Percentiles rank a stretch among this genome's conserved stretches.
Evolutionary conservation across 176 grass and related monocot species (phyloP).

Genomic region (Miscanthus lutarioriparius): DNA sequence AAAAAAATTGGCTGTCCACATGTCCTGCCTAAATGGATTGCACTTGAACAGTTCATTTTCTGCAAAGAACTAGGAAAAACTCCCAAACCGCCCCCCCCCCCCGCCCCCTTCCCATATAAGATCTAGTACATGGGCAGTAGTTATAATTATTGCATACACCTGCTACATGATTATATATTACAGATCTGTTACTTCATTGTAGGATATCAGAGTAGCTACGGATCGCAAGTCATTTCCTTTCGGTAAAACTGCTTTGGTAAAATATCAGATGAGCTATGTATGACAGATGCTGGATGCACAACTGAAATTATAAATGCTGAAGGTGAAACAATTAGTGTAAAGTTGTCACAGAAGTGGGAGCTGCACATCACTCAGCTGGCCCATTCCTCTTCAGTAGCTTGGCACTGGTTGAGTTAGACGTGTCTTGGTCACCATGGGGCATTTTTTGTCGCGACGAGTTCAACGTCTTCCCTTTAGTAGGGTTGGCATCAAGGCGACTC

Average conservation of each 20-base stretch:
- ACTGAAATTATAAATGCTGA: not conserved
- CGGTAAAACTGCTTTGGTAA: not conserved
- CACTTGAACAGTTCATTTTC: not conserved
- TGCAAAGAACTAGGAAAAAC: not conserved
- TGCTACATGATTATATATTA: not conserved
- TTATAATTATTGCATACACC: not conserved
- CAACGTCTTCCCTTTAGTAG: constrained; percentile 20
- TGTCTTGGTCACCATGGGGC: not conserved
- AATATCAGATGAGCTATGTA: not conserved
- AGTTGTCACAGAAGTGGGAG: not conserved
- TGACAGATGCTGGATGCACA: not conserved
- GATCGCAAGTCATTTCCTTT: not conserved
- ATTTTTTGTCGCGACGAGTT: constrained; percentile 26
- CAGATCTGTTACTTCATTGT: not conserved
- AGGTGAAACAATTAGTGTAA: constrained; percentile 1
- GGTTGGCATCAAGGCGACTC: constrained; percentile 7
- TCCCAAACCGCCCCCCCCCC: too few species aligned
- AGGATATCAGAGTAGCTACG: not conserved
- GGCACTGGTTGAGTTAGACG: constrained; percentile 6
- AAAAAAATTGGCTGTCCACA: not conserved
- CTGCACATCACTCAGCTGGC: constrained; percentile 6
- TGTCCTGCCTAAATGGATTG: not conserved
- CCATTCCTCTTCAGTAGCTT: constrained; percentile 28
- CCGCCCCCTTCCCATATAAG: not conserved
- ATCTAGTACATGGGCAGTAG: not conserved